These are phyloP conservation scores for Daldinia caldariorum DNA, from an alignment of 495 filamentous ascomycete species.

Conservation along the genomic window DNA sequence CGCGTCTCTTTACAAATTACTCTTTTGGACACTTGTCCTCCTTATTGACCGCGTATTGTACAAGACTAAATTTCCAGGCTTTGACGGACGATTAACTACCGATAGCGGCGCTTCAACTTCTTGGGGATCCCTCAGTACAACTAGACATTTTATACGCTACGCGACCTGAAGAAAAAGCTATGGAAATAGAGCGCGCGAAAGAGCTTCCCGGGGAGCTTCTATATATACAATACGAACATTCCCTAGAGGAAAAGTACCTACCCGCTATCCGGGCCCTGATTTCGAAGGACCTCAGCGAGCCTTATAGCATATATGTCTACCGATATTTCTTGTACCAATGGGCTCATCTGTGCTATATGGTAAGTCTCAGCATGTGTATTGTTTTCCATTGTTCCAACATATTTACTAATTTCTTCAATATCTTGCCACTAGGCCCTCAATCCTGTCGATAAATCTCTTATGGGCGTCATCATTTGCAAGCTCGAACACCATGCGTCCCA, in stretches of 20 bases:
- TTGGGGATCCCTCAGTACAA: not conserved
- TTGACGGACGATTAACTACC: not conserved
- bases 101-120: slow-evolving; percentile 6
- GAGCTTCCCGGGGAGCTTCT: slow-evolving; percentile 65
- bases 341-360: slow-evolving; percentile 95
- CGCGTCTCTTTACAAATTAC: not conserved
- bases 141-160: slow-evolving; percentile 9
- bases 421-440: slow-evolving; percentile 69
- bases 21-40: not conserved
- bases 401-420: not conserved
- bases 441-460: slow-evolving; percentile 57
- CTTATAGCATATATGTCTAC: slow-evolving; percentile 99
- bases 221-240: slow-evolving; percentile 85
- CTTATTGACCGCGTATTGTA: not conserved
- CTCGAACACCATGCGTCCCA: slow-evolving; percentile 83
- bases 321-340: slow-evolving; percentile 99
- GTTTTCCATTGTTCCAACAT: not conserved
- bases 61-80: not conserved
- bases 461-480: slow-evolving; percentile 96
- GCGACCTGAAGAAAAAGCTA: slow-evolving; percentile 24
- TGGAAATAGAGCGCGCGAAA: slow-evolving; percentile 40
- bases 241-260: slow-evolving; percentile 82
- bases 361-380: slow-evolving; percentile 45
- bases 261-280: slow-evolving; percentile 91
- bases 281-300: slow-evolving; percentile 95